Evolutionary conservation across 179 eudicot genomes (phyloP).

Genomic region (Spergularia azorica): DNA sequence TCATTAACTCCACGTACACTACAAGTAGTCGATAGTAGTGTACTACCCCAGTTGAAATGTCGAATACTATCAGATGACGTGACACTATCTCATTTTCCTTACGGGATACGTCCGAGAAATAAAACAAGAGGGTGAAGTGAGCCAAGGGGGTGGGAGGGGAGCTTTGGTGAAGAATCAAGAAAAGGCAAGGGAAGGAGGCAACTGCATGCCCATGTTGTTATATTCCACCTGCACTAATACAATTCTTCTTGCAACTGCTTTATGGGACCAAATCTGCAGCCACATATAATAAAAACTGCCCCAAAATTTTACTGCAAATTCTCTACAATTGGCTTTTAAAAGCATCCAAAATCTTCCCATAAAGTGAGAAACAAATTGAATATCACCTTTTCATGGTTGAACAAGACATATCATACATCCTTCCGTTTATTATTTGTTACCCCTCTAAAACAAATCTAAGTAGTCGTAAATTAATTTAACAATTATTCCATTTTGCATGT

Average conservation of each 20-base stretch:
- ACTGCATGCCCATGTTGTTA: conserved; percentile 31
- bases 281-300: conserved; percentile 16
- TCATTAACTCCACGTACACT: too few species aligned
- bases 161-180: conserved; percentile 25
- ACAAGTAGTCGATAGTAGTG: too few species aligned
- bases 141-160: too few species aligned
- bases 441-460: neutral
- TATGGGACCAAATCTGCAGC: conserved; percentile 40
- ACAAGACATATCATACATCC: conserved; percentile 33
- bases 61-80: too few species aligned
- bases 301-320: neutral
- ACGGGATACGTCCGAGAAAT: neutral
- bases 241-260: conserved; percentile 52
- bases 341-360: conserved; percentile 30
- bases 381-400: conserved; percentile 44
- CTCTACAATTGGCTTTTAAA: conserved; percentile 26
- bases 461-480: neutral
- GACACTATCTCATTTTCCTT: too few species aligned
- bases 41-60: too few species aligned
- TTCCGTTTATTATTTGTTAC: conserved; percentile 1
- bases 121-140: neutral
- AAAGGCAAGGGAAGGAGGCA: conserved; percentile 19
- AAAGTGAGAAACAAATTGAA: conserved; percentile 44
- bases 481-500: conserved; percentile 32
- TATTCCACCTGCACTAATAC: conserved; percentile 51